Percentiles rank a stretch among this genome's conserved stretches.
phyloP scores from a whole-genome alignment of 2,329 filamentous ascomycete genomes.

The Epichloe hybrida region DNA sequence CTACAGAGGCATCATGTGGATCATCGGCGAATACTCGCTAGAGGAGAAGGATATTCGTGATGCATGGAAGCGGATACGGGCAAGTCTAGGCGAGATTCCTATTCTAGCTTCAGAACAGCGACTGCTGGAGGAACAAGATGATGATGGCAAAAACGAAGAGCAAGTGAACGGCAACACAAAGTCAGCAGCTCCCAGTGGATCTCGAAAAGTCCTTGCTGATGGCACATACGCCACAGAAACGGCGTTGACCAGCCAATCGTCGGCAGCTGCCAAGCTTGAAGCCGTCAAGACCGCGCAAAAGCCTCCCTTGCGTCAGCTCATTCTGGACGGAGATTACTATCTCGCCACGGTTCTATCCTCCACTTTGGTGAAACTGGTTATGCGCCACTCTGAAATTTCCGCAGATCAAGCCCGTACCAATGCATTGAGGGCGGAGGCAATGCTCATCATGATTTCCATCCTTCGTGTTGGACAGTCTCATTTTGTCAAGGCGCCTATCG shows the following conservation, averaged over 20 bases:
- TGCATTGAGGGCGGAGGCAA: conserved; percentile 85
- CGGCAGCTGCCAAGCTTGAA: conserved; percentile 79
- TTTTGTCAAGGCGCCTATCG: conserved; percentile 93
- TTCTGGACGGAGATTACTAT: conserved; percentile 95
- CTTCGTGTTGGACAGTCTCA: conserved; percentile 97
- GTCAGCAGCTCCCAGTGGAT: conserved; percentile 62
- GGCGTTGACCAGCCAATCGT: conserved; percentile 83
- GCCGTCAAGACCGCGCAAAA: conserved; percentile 96
- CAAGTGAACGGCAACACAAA: conserved; percentile 75
- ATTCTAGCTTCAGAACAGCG: conserved; percentile 92
- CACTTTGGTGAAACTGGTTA: conserved; percentile 91
- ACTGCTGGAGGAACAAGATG: conserved; percentile 73
- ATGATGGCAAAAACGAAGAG: conserved; percentile 46
- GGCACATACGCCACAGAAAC: conserved; percentile 97
- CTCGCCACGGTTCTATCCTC: conserved; percentile 89
- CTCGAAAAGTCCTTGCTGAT: conserved; percentile 83
- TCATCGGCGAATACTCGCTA: conserved; percentile 90
- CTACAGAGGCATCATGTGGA: conserved; percentile 93
- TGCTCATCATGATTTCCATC: conserved; percentile 99
- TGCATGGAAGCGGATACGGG: conserved; percentile 90
- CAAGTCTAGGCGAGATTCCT: conserved; percentile 90
- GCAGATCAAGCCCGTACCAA: conserved; percentile 78
- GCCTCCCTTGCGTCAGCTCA: conserved; percentile 83
- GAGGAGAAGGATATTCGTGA: conserved; percentile 90
- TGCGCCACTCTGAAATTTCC: conserved; percentile 92